Evolutionary conservation across 306 rosid genomes (phyloP), one percentile per base, ranked within the genome.

Genomic region (Fagus sylvatica): DNA sequence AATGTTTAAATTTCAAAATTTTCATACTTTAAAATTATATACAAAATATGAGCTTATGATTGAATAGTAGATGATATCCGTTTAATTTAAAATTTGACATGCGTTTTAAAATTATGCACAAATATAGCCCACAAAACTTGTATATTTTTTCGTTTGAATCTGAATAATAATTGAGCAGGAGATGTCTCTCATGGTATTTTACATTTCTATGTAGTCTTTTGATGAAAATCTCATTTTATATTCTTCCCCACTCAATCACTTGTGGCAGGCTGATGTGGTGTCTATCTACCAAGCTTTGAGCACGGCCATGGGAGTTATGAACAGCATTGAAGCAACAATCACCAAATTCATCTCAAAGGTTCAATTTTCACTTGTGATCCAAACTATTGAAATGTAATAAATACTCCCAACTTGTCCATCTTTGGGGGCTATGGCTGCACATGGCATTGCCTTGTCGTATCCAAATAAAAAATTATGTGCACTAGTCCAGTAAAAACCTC

Each of bases 281-380:
- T 77, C 88, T 4, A n/a, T 84, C n/a, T 55, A 33, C 73, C 76
- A 94, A 78, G 92, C 93, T 42, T 66, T 92, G 71, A 79, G 49
- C 60, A 54, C 49, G 32, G 92, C 96, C 60, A 42, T 79, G 73
- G 60, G 67, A 76, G 87, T 77, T 36, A 83, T 90, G 91, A 87
- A 78, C 55, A 79, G 67, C 42, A 64, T 90, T 42, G 80, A 84
- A 71, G 42, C 80, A 69, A 66, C 76, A 22, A 85, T 84, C 40
- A 53, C 77, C 6, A 74, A 76, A 84, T 74, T 75, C 79, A 79
- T 86, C 42, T 60, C 70, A 1, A 84, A 89, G 96, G 98, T 92
- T 62, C 64, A 65, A 37, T 64, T 65, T 19, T 19, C 32, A 10
- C 34, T 59, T 60, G 9, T 28, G 4, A 8, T 30, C 43, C 6